phyloP scores from a whole-genome alignment of 148 eudicot genomes.

The Fagopyrum esculentum region DNA sequence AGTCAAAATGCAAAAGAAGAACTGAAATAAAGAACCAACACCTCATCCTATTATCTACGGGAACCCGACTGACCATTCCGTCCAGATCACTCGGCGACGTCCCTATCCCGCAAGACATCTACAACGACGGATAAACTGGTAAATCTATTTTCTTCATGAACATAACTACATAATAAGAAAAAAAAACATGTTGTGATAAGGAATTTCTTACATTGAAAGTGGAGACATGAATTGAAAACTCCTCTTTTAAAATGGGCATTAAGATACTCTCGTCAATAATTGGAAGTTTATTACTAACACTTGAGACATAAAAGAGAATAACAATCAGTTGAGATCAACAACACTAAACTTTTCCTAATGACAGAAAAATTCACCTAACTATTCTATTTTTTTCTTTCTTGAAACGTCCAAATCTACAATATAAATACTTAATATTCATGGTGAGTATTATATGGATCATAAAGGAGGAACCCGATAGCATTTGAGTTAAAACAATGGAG shows the following conservation, averaged over 20 bases:
- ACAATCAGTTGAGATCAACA: conserved; percentile 6
- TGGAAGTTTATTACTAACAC: conserved; percentile 77
- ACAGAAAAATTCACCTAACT: not conserved
- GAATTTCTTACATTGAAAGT: conserved; percentile 65
- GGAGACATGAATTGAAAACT: conserved; percentile 64
- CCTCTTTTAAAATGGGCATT: conserved; percentile 80
- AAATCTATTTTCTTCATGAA: not conserved
- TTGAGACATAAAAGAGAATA: conserved; percentile 24
- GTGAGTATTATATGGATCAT: not conserved
- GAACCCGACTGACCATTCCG: too few relatives aligned
- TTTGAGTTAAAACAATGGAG: too few relatives aligned
- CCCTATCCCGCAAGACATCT: too few relatives aligned
- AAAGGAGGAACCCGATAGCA: too few relatives aligned
- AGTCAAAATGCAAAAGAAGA: too few relatives aligned
- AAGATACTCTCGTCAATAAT: conserved; percentile 81
- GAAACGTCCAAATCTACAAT: not conserved
- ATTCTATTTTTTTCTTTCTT: not conserved
- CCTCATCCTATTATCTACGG: too few relatives aligned
- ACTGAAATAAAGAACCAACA: too few relatives aligned
- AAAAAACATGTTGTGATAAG: not conserved
- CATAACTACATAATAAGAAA: not conserved
- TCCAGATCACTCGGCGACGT: too few relatives aligned
- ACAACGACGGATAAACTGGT: too few relatives aligned
- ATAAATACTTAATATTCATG: not conserved
- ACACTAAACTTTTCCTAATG: not conserved